These are phyloP conservation scores for Coccinonectria pachysandricola DNA, from an alignment of 2,329 filamentous ascomycete genomes.

Conservation along the genomic window DNA sequence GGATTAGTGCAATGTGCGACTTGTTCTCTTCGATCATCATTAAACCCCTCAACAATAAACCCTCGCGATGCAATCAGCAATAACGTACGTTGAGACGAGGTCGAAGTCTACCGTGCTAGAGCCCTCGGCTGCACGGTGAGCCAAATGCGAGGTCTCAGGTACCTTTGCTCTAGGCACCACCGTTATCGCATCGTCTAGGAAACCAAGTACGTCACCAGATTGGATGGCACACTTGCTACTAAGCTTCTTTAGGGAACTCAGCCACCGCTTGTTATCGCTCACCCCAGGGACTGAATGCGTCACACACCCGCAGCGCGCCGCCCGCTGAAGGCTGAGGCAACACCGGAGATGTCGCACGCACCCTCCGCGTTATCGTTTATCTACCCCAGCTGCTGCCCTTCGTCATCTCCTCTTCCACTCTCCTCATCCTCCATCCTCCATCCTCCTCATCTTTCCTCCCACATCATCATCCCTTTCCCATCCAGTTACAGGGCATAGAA, in stretches of 20 bases:
- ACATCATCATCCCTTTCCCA: slow-evolving; percentile 14
- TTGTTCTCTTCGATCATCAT: no score
- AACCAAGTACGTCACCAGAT: slow-evolving; percentile 17
- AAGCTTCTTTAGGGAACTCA: slow-evolving; percentile 13
- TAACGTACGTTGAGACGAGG: no score
- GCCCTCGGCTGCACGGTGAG: no score
- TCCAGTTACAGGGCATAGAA: slow-evolving; percentile 12
- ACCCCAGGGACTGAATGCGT: slow-evolving; percentile 24
- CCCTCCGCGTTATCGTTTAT: slow-evolving; percentile 19
- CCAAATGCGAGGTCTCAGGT: slow-evolving; percentile 17
- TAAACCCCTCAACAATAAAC: no score
- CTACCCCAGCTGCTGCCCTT: slow-evolving; percentile 20
- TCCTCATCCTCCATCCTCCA: slow-evolving; percentile 19
- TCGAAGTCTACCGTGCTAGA: no score
- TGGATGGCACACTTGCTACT: slow-evolving; percentile 10
- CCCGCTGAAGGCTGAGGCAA: slow-evolving; percentile 23
- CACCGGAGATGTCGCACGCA: slow-evolving; percentile 21
- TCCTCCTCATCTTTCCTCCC: slow-evolving; percentile 15
- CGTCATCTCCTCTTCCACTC: slow-evolving; percentile 18
- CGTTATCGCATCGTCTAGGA: slow-evolving; percentile 26
- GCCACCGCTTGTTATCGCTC: slow-evolving; percentile 23
- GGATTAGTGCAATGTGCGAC: no score
- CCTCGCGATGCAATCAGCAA: no score
- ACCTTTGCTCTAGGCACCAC: slow-evolving; percentile 11
- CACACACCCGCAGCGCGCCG: slow-evolving; percentile 18